phyloP scores from a whole-genome alignment of 2,329 filamentous ascomycete species.

The Fulvia fulva region DNA sequence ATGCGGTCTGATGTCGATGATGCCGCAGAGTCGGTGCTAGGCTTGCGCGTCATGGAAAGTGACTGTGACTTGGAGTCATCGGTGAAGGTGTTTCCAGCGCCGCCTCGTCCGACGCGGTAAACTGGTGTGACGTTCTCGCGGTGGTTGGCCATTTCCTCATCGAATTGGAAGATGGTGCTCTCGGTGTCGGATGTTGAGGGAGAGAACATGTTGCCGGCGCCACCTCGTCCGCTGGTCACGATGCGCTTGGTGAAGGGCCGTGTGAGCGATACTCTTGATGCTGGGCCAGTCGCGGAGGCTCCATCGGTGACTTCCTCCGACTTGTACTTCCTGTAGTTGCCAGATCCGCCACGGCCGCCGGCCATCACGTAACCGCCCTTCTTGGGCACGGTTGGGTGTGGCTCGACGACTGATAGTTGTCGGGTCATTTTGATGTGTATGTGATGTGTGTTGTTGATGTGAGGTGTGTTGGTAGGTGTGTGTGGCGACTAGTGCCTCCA shows the following conservation, averaged over 20 bases:
- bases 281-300: conserved; percentile 43
- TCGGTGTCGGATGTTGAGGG: conserved; percentile 47
- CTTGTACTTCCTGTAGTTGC: conserved; percentile 55
- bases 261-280: conserved; percentile 48
- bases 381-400: conserved; percentile 55
- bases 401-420: conserved; percentile 56
- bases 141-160: conserved; percentile 60
- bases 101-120: conserved; percentile 61
- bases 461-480: background rate
- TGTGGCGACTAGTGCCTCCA: background rate
- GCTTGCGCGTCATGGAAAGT: conserved; percentile 6
- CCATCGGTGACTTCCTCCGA: conserved; percentile 52
- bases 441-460: conserved; percentile 9
- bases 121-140: conserved; percentile 51
- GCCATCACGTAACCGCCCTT: conserved; percentile 43
- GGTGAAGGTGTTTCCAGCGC: conserved; percentile 53
- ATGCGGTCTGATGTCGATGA: conserved; percentile 22
- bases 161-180: conserved; percentile 63
- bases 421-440: conserved; percentile 31
- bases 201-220: conserved; percentile 54
- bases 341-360: conserved; percentile 55
- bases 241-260: conserved; percentile 49
- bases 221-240: conserved; percentile 53
- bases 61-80: conserved; percentile 15
- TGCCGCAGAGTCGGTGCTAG: conserved; percentile 15